These are phyloP conservation scores for Thelephora ganbajun DNA, from an alignment of 768 basidiomycete species.

Conservation along the genomic window DNA sequence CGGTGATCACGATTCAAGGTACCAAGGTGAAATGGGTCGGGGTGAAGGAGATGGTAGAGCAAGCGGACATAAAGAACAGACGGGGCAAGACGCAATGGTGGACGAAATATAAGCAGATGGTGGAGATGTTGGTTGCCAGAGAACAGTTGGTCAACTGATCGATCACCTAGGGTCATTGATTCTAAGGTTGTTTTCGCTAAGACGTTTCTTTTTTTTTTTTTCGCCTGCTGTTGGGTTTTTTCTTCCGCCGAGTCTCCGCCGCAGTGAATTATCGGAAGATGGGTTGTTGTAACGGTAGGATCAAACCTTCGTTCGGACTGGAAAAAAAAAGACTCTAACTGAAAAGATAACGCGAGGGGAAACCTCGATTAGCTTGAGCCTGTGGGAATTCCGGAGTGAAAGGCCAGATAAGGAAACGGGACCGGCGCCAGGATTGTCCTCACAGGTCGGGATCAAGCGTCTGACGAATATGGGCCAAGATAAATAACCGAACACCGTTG, in stretches of 20 bases:
- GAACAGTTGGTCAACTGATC: slow-evolving; percentile 33
- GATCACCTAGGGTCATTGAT: background rate
- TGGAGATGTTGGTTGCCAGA: slow-evolving; percentile 60
- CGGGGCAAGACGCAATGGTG: slow-evolving; percentile 75
- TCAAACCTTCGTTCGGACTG: no score
- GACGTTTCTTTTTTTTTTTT: background rate
- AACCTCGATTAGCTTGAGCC: no score
- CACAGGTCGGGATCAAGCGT: no score
- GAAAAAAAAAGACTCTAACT: no score
- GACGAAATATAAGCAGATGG: slow-evolving; percentile 50
- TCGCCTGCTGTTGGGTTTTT: background rate
- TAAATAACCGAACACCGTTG: no score
- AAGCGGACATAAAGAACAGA: slow-evolving; percentile 86
- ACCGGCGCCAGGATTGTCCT: background rate
- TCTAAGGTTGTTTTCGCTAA: background rate
- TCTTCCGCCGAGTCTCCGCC: background rate
- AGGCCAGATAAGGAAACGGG: background rate
- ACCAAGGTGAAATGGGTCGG: slow-evolving; percentile 72
- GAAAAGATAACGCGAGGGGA: no score
- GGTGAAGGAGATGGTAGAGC: slow-evolving; percentile 67
- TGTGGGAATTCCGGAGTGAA: background rate
- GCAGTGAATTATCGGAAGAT: background rate
- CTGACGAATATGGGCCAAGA: no score
- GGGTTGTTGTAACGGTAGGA: slow-evolving; percentile 7
- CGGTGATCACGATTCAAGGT: slow-evolving; percentile 85